A percentile compares a stretch with the other conserved stretches of the same genome.
Evolutionary conservation across 2,329 filamentous ascomycete species (phyloP).

Genomic region (Apiospora sp.): DNA sequence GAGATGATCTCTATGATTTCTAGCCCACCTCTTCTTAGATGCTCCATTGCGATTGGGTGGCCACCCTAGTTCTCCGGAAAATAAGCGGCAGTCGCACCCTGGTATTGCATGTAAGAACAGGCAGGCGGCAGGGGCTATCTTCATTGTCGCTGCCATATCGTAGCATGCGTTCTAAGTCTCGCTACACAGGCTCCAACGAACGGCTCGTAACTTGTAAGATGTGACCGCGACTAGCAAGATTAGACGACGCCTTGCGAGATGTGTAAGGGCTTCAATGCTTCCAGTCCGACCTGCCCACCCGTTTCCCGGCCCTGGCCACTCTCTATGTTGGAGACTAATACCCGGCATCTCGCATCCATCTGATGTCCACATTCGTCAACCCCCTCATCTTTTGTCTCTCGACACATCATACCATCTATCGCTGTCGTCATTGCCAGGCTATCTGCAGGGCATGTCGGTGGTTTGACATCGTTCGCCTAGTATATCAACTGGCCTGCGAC

Average conservation of each 20-base stretch:
- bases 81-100: neutral
- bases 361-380: neutral
- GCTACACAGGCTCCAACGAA: neutral
- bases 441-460: neutral
- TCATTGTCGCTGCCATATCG: neutral
- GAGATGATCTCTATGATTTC: neutral
- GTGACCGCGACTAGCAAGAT: neutral
- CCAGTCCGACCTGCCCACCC: neutral
- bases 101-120: neutral
- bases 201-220: neutral
- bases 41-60: neutral
- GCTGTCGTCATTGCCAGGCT: neutral
- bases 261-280: neutral
- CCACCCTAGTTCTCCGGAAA: neutral
- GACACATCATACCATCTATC: too few species aligned
- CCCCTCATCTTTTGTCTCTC: neutral
- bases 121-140: neutral
- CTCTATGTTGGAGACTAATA: neutral
- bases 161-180: neutral
- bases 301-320: neutral
- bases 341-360: neutral
- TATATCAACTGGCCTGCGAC: neutral
- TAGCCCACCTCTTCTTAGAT: neutral
- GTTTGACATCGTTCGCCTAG: neutral
- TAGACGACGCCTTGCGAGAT: neutral